phyloP scores from a whole-genome alignment of 345 rosid species.

The Ricinus communis region DNA sequence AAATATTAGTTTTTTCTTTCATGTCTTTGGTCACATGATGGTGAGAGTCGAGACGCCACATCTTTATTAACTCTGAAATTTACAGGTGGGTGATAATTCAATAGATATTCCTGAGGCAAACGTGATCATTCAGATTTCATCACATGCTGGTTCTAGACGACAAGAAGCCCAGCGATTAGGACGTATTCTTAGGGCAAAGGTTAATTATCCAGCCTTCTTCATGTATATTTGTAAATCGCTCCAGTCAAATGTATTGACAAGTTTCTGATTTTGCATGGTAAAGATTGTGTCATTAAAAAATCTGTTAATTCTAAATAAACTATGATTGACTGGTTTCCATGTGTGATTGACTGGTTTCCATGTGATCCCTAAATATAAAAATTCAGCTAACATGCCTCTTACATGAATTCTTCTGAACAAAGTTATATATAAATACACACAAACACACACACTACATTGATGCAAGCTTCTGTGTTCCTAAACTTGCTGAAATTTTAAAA shows the following conservation, averaged over 20 bases:
- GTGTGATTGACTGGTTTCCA: neutral
- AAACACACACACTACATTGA: too few species aligned
- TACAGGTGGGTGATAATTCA: slow-evolving; percentile 97
- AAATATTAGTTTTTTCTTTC: neutral
- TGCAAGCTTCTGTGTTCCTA: neutral
- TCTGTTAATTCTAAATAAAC: neutral
- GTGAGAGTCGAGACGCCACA: neutral
- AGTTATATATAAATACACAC: too few species aligned
- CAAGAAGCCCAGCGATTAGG: slow-evolving; percentile 98
- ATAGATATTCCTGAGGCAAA: slow-evolving; percentile 98
- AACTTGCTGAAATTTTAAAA: neutral
- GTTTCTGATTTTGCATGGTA: neutral
- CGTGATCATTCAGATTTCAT: slow-evolving; percentile 94
- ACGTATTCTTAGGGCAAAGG: slow-evolving; percentile 99
- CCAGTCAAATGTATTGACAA: neutral
- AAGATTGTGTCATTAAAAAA: neutral
- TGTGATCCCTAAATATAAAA: neutral
- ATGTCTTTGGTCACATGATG: neutral
- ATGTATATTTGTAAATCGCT: neutral
- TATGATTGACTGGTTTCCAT: neutral
- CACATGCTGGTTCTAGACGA: slow-evolving; percentile 98
- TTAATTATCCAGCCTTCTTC: slow-evolving; percentile 24
- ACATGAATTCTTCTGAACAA: neutral
- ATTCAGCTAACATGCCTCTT: neutral
- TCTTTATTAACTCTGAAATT: slow-evolving; percentile 16